Percentiles rank a stretch among this genome's conserved stretches.
Conservation (phyloP, 306 rosid genomes). For the Crataegus laevigata region DNA sequence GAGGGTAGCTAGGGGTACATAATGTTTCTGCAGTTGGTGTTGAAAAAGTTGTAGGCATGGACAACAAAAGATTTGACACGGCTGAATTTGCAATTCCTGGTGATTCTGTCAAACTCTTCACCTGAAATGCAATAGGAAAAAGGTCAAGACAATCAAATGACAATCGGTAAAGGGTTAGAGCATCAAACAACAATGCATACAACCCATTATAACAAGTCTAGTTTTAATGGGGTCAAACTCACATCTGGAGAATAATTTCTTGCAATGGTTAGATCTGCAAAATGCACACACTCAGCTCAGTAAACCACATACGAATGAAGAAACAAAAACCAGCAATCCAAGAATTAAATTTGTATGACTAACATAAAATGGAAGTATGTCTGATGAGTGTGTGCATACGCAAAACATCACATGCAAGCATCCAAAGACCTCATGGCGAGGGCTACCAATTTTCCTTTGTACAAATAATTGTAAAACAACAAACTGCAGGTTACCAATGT, state of each 20-base stretch:
- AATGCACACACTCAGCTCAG: neutral
- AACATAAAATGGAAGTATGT: neutral
- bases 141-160: neutral
- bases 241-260: neutral
- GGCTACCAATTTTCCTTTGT: neutral
- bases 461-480: neutral
- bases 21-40: neutral
- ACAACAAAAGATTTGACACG: neutral
- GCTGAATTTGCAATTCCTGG: neutral
- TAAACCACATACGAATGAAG: neutral
- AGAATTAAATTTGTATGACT: neutral
- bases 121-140: neutral
- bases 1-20: neutral
- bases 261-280: neutral
- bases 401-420: neutral
- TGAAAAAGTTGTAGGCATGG: neutral
- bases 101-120: neutral
- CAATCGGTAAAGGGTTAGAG: neutral
- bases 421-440: neutral
- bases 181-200: neutral
- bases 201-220: neutral
- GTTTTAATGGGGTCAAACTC: neutral
- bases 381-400: neutral
- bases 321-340: neutral
- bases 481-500: neutral